Evolutionary conservation across 2,329 filamentous ascomycete species (phyloP).

Genomic region (Hymenoscyphus albidus): DNA sequence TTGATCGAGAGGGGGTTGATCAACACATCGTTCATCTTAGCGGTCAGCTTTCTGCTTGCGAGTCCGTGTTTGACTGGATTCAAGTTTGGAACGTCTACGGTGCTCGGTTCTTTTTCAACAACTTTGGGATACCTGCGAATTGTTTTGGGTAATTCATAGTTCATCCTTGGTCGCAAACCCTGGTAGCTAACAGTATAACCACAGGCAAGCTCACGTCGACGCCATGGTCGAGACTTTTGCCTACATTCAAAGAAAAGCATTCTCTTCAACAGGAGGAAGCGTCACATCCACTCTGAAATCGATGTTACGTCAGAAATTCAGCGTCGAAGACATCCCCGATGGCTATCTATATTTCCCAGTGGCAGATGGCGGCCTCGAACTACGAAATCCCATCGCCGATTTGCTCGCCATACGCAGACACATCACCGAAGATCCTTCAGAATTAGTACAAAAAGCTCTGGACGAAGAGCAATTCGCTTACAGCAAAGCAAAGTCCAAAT

Average conservation of each 20-base stretch:
- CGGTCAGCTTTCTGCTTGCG: conserved; percentile 24
- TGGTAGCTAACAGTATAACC: conserved; percentile 41
- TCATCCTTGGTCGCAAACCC: neutral
- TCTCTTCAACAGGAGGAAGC: conserved; percentile 37
- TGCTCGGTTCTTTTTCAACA: conserved; percentile 52
- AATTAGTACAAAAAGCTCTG: neutral
- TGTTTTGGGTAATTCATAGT: neutral
- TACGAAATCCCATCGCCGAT: neutral
- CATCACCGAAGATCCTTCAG: neutral
- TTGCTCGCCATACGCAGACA: neutral
- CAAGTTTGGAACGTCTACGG: conserved; percentile 58
- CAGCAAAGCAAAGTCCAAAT: neutral
- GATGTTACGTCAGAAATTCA: neutral
- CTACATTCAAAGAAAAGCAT: conserved; percentile 49
- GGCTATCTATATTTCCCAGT: neutral
- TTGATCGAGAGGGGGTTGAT: neutral
- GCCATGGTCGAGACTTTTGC: conserved; percentile 49
- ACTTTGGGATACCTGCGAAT: conserved; percentile 48
- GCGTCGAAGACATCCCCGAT: neutral
- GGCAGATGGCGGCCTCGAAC: neutral
- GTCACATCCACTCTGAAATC: conserved; percentile 35
- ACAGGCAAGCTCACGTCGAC: conserved; percentile 52
- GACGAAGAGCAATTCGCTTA: neutral
- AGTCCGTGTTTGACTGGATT: conserved; percentile 54
- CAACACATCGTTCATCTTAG: neutral